Conservation (phyloP, 2,329 filamentous ascomycete species). For the Falciphora oryzae region DNA sequence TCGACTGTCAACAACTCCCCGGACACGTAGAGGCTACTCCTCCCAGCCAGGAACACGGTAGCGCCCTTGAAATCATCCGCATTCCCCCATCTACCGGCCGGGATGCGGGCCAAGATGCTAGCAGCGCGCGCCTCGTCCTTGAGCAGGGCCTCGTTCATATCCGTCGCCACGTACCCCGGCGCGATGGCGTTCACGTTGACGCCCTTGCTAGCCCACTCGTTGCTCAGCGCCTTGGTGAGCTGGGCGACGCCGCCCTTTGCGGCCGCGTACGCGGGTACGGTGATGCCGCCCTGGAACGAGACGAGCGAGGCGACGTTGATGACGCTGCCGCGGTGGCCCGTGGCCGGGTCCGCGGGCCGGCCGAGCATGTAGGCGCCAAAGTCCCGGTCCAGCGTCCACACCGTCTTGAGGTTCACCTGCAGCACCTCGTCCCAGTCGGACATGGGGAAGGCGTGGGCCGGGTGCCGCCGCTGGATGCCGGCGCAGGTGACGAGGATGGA, state of each 20-base stretch:
- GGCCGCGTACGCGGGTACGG: conserved; percentile 61
- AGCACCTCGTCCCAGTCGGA: conserved; percentile 52
- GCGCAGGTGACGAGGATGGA: conserved; percentile 61
- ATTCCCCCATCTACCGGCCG: conserved; percentile 58
- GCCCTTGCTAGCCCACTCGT: conserved; percentile 60
- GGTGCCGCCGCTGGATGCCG: conserved; percentile 61
- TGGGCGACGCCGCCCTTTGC: conserved; percentile 61
- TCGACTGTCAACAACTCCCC: conserved; percentile 81
- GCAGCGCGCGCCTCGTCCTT: conserved; percentile 50
- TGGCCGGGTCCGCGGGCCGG: conserved; percentile 20
- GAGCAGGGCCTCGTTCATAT: conserved; percentile 64
- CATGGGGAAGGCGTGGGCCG: conserved; percentile 56
- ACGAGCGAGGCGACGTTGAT: conserved; percentile 62
- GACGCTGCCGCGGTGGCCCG: conserved; percentile 45
- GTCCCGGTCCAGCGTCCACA: conserved; percentile 57
- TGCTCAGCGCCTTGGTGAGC: conserved; percentile 60
- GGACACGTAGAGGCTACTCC: conserved; percentile 73
- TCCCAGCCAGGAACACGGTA: conserved; percentile 69
- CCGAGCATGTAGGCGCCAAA: conserved; percentile 56
- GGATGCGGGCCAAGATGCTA: conserved; percentile 59
- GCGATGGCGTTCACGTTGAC: conserved; percentile 66
- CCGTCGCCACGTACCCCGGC: conserved; percentile 63
- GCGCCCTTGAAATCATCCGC: conserved; percentile 77
- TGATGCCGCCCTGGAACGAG: conserved; percentile 64
- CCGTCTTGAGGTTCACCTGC: conserved; percentile 59